phyloP scores from a whole-genome alignment of 306 rosid species.

The Sesbania bispinosa region DNA sequence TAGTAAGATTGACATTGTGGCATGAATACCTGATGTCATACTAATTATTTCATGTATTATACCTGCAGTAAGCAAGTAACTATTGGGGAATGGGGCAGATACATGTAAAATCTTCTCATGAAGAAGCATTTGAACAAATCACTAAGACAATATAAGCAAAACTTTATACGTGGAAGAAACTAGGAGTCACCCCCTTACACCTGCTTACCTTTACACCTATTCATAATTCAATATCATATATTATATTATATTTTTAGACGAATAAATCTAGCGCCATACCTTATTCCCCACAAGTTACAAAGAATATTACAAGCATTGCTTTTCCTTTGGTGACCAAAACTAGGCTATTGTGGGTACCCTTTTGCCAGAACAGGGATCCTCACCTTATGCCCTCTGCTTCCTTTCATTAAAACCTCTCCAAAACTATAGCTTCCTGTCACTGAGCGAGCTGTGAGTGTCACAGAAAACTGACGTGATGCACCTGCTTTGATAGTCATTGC shows the following conservation, averaged over 20 bases:
- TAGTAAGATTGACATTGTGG: background rate
- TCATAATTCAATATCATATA: constrained; percentile 39
- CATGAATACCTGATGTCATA: constrained; percentile 11
- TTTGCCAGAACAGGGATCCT: constrained; percentile 90
- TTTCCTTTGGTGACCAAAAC: constrained; percentile 35
- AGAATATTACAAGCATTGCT: constrained; percentile 81
- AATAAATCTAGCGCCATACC: constrained; percentile 53
- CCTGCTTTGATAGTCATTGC: constrained; percentile 79
- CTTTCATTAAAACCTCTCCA: constrained; percentile 87
- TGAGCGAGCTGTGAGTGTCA: constrained; percentile 69
- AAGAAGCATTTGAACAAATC: constrained; percentile 35
- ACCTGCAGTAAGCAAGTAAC: constrained; percentile 15
- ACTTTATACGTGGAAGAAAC: constrained; percentile 66
- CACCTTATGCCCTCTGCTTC: constrained; percentile 93
- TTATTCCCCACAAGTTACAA: constrained; percentile 91
- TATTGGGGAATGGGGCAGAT: constrained; percentile 20
- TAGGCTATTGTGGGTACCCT: constrained; percentile 65
- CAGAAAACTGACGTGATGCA: constrained; percentile 54
- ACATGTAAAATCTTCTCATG: constrained; percentile 23
- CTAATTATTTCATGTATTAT: constrained; percentile 25
- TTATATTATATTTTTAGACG: constrained; percentile 33
- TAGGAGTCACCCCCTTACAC: constrained; percentile 43
- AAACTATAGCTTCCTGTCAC: constrained; percentile 72
- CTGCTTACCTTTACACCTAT: constrained; percentile 72
- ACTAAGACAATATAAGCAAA: constrained; percentile 53